Evolutionary conservation across 2,329 filamentous ascomycete genomes (phyloP), one percentile per base, ranked within the genome.

Genomic region (Emergomyces pasteurianus): DNA sequence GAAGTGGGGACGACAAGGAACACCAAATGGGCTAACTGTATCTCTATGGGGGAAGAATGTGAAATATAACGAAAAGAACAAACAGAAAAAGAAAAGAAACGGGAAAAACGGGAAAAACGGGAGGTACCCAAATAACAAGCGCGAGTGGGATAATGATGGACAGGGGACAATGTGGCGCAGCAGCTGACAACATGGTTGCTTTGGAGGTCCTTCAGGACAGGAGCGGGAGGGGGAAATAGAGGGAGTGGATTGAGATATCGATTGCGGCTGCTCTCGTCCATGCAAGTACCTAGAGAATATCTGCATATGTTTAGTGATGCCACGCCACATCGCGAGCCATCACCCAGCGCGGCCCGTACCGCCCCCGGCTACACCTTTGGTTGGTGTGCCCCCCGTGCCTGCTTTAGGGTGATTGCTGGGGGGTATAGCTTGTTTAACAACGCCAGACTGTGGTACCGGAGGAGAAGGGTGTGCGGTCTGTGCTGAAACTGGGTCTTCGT

Each of bases 361-460:
- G 14, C 67, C 66, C 50, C 74, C 73, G 50, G 65, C 64, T 58
- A 65, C 47, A 49, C 66, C 66, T 63, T 69, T 57, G 55, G 38
- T 67, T 49, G 62, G 64, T 54, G 65, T 62, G 23, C 62, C 47
- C 55, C 63, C 65, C n/a, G 62, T 60, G 2, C 63, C 23, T 34
- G 60, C 60, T 58, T 67, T 68, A 14, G 58, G n/a, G 10, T 52
- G 43, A n/a, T 58, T 58, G 42, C 57, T 49, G 28, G 57, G 21
- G 2, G 23, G 69, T 40, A 34, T n/a, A 14, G 34, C 8, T 26
- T 55, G 61, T 57, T 64, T 61, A 26, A 36, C 53, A 14, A 26
- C 67, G 83, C 85, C 66, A 87, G 86, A 21, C 81, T 81, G 67
- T 88, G 75, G 61, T 81, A 86, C 66, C 88, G 80, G 64, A 83